These are phyloP conservation scores for Otatea glauca DNA, from an alignment of 176 grass and related monocot genomes.

Conservation along the genomic window DNA sequence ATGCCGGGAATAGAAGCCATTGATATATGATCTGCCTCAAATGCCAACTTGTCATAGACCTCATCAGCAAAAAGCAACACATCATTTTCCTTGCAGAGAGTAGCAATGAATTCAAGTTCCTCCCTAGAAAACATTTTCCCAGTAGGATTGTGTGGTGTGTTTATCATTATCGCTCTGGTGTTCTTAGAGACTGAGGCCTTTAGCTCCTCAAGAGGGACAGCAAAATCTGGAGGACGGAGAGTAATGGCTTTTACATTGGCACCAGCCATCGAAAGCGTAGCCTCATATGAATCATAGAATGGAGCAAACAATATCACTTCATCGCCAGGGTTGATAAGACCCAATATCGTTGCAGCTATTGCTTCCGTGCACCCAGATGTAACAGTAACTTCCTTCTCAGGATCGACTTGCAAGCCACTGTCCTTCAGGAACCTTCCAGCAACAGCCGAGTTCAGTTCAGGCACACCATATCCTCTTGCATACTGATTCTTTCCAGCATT, in stretches of 20 bases:
- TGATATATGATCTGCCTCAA: conserved; percentile 86
- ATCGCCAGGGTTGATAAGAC: conserved; percentile 90
- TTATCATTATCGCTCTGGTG: conserved; percentile 96
- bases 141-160: conserved; percentile 96
- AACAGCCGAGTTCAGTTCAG: conserved; percentile 78
- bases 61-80: conserved; percentile 90
- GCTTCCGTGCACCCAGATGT: conserved; percentile 98
- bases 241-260: conserved; percentile 83
- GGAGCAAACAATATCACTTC: conserved; percentile 96
- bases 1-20: conserved; percentile 90
- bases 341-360: conserved; percentile 92
- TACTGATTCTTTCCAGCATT: conserved; percentile 93
- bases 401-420: conserved; percentile 70
- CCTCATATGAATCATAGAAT: conserved; percentile 94
- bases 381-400: conserved; percentile 92
- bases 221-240: conserved; percentile 76
- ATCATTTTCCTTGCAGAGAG: conserved; percentile 89
- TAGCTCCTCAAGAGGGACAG: conserved; percentile 81
- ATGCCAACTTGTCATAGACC: conserved; percentile 91
- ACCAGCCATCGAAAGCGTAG: conserved; percentile 87
- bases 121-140: conserved; percentile 94
- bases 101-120: conserved; percentile 85
- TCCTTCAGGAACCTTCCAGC: conserved; percentile 80
- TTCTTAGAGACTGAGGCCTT: conserved; percentile 68
- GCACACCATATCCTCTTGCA: conserved; percentile 84